Percentiles rank a stretch among this genome's conserved stretches.
Conservation (phyloP, 495 filamentous ascomycete genomes). For the Cenococcum geophilum region DNA sequence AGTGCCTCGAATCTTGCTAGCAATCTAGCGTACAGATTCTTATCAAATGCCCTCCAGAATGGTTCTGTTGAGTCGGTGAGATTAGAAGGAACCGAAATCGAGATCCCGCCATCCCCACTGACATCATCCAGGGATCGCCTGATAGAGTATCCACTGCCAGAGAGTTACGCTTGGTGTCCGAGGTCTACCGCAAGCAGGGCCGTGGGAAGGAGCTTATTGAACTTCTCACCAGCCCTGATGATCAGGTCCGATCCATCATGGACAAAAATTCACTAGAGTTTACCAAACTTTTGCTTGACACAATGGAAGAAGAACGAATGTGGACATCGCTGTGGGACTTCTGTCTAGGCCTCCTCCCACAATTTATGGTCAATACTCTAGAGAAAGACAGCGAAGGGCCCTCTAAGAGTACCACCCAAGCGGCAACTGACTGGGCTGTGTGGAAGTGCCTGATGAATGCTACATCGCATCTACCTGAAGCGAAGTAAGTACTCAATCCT, state of each 20-base stretch:
- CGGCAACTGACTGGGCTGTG: constrained; percentile 1
- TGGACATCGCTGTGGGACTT: constrained; percentile 2
- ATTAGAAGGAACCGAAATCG: neutral
- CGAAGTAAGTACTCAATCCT: too few species aligned
- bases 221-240: neutral
- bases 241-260: constrained; percentile 1
- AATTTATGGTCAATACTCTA: neutral
- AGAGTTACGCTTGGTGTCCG: neutral
- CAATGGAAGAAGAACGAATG: neutral
- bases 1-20: neutral
- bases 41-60: neutral
- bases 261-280: constrained; percentile 6
- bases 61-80: neutral
- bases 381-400: too few species aligned
- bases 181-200: neutral
- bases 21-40: neutral
- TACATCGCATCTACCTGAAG: neutral
- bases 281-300: neutral
- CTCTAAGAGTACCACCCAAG: too few species aligned
- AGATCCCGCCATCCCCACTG: neutral
- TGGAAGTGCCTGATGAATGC: constrained; percentile 4
- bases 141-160: neutral
- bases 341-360: neutral
- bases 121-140: neutral
- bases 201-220: constrained; percentile 1